These are phyloP conservation scores for Ulmus americana DNA, from an alignment of 331 rosid genomes.

Conservation along the genomic window DNA sequence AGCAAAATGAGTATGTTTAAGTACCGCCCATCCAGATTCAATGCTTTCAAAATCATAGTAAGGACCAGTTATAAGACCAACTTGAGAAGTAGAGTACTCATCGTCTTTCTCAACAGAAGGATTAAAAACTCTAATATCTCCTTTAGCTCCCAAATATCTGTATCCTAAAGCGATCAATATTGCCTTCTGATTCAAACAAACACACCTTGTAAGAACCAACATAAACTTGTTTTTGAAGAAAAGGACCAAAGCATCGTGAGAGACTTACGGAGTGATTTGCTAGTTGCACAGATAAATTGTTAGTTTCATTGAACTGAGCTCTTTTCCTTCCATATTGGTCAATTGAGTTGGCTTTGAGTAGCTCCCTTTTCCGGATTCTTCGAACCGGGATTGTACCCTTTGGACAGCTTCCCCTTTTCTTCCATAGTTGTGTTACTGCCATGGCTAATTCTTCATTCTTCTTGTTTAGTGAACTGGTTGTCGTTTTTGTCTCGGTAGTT, in stretches of 20 bases:
- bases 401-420: conserved; percentile 52
- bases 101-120: conserved; percentile 52
- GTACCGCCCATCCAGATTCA: conserved; percentile 59
- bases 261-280: conserved; percentile 44
- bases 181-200: conserved; percentile 42
- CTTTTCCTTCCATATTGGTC: conserved; percentile 51
- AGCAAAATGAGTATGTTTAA: not conserved
- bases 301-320: conserved; percentile 16
- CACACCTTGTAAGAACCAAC: not conserved
- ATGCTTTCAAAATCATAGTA: conserved; percentile 35
- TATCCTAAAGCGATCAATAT: conserved; percentile 35
- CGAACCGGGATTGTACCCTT: conserved; percentile 47
- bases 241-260: not conserved
- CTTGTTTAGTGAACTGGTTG: conserved; percentile 13
- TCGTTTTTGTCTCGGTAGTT: conserved; percentile 14
- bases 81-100: conserved; percentile 44
- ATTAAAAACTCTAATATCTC: conserved; percentile 37
- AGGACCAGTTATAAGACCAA: conserved; percentile 37
- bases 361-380: conserved; percentile 33
- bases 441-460: conserved; percentile 13
- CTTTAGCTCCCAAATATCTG: conserved; percentile 46
- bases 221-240: no score
- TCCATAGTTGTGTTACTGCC: conserved; percentile 39
- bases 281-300: conserved; percentile 25
- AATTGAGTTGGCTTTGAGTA: conserved; percentile 32